Evolutionary conservation across 2,329 filamentous ascomycete genomes (phyloP), one percentile per base, ranked within the genome.

Genomic region (Capronia epimyces): DNA sequence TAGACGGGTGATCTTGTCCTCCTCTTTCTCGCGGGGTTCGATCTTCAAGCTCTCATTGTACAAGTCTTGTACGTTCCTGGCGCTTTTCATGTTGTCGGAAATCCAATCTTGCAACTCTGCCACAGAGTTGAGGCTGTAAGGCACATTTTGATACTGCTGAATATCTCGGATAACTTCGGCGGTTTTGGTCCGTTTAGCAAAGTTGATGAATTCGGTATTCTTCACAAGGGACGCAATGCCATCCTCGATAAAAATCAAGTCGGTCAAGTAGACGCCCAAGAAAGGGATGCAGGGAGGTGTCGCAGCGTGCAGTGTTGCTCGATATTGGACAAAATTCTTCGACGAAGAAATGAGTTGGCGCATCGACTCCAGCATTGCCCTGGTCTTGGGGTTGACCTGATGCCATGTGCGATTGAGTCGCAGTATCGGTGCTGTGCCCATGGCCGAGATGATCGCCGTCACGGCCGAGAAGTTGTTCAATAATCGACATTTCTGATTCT

Each of bases 211-310:
- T 64, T 94, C 89, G 6, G 90, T 93, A 71, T 94, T 95, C 71
- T 96, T 97, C 71, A 94, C 89, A 62, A 95, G 82, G 8, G 90
- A 95, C 2, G 93, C 89, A 56, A 98, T 98, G 61, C 93, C 93
- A 64, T 98, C 91, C 69, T 98, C 93, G 59, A 98, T 98, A 65
- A 98, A 98, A 1, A 91, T 97, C 52, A 98, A 76, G 73, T 98
- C 93, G 52, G 93, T 98, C 55, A 98, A 75, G 67, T 97, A 98
- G 49, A 97, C 91, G 70, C 89, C 93, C 65, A 98, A 95, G 71
- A 98, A 98, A 3, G 93, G 93, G 66, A 97, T 97, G 68, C 93
- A 98, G 10, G 93, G 93, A 15, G 93, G 93, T 62, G 95, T 95
- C 21, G 91, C 89, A 49, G 85, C 84, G 73, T 96, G 91, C 49